Conservation (phyloP, 352 stramenopile species). For the Phytophthora sojae region DNA sequence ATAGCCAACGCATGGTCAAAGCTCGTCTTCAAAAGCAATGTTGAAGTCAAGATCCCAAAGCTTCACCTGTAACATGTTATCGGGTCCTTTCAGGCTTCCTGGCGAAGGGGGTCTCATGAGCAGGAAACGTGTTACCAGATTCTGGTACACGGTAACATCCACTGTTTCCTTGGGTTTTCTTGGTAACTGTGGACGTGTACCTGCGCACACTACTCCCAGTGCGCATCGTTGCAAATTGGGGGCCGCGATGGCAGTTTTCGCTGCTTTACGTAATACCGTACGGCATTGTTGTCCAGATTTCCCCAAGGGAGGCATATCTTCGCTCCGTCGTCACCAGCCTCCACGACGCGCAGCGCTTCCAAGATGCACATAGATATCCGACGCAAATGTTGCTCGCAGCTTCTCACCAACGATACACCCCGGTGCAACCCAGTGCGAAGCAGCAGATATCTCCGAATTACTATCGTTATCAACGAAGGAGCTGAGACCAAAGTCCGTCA, state of each 20-base stretch:
- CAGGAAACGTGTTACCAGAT: too few relatives aligned
- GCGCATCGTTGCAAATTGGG: neutral
- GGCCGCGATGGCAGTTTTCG: neutral
- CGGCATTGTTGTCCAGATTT: neutral
- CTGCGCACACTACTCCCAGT: too few relatives aligned
- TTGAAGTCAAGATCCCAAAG: too few relatives aligned
- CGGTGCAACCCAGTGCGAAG: slow-evolving; percentile 3
- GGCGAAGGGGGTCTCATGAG: too few relatives aligned
- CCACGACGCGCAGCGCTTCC: slow-evolving; percentile 4
- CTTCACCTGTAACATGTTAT: too few relatives aligned
- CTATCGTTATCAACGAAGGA: neutral
- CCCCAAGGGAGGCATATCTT: slow-evolving; percentile 1
- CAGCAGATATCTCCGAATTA: neutral
- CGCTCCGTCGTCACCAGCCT: neutral
- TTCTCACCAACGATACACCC: neutral
- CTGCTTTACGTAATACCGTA: neutral
- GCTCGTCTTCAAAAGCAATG: too few relatives aligned
- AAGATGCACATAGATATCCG: slow-evolving; percentile 12
- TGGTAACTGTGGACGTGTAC: too few relatives aligned
- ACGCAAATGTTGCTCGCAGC: neutral
- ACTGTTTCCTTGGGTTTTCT: too few relatives aligned
- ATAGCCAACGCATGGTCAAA: too few relatives aligned
- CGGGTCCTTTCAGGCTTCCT: too few relatives aligned
- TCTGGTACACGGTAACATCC: too few relatives aligned
- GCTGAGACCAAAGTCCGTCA: slow-evolving; percentile 27